These are phyloP conservation scores for Aspergillus sp. DNA, from an alignment of 2,329 filamentous ascomycete species.

Conservation along the genomic window DNA sequence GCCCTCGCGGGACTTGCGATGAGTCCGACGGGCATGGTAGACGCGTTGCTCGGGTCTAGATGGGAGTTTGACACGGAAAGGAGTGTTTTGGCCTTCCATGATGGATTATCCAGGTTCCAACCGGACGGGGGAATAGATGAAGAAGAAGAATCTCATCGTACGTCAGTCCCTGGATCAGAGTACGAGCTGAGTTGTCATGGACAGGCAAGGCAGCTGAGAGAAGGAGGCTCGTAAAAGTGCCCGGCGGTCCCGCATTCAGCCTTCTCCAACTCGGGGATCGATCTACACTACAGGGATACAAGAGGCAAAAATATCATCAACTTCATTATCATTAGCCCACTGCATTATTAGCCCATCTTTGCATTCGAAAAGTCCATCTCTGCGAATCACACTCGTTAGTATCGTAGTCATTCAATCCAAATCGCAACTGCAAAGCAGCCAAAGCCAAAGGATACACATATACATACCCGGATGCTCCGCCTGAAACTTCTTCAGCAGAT, in stretches of 20 bases:
- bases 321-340: background rate
- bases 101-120: background rate
- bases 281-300: background rate
- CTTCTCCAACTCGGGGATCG: background rate
- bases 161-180: background rate
- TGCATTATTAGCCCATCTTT: constrained; percentile 53
- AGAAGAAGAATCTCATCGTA: background rate
- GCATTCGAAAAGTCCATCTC: constrained; percentile 70
- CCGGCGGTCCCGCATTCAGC: background rate
- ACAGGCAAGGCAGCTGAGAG: no score
- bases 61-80: constrained; percentile 27
- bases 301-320: constrained; percentile 20
- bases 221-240: background rate
- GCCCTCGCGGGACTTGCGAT: constrained; percentile 37
- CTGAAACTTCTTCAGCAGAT: constrained; percentile 93
- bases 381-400: constrained; percentile 17
- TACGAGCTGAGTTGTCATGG: no score
- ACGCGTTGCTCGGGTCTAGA: constrained; percentile 14
- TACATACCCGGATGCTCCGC: constrained; percentile 61
- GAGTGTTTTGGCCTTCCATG: constrained; percentile 24
- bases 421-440: background rate
- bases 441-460: background rate
- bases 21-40: constrained; percentile 32
- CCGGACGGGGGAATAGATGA: background rate
- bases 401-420: background rate